Evolutionary conservation across 2,329 filamentous ascomycete species (phyloP), one percentile per base, ranked within the genome.

Genomic region (Aschersonia sp.): DNA sequence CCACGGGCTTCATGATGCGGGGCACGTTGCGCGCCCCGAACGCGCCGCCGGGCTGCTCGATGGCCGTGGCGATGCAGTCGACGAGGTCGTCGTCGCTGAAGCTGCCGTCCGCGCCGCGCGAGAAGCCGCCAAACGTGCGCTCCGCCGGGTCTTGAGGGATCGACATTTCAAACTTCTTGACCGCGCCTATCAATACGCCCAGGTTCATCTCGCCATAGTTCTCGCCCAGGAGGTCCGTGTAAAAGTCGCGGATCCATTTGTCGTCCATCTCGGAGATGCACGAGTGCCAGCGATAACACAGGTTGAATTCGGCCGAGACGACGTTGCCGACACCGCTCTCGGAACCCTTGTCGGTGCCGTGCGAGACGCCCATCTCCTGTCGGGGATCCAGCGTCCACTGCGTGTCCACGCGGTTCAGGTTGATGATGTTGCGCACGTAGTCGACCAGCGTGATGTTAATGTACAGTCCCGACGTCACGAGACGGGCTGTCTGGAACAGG

Each of bases 201-300:
- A 81, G 64, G 9, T 70, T 69, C 44, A 89, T 66, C 7, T 76
- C 64, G 42, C 71, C 58, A 49, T 80, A 79, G 45, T 74, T 73
- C 53, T 64, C 59, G 0, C 64, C 64, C 0, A 87, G 79, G 1
- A 86, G 62, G 42, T 76, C 65, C 1, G 67, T 62, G 58, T 85
- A 87, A 51, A 85, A 73, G 10, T 81, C 70, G 55, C 87, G 74
- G 29, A 87, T 83, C 86, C 87, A 94, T 54, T 80, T 72, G 58
- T 92, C 87, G 56, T 94, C 87, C 52, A 77, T 79, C 43, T 60
- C 58, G 29, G 62, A 78, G 55, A 92, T 85, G 55, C 83, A 81
- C 4, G 85, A 87, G 67, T 94, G 87, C 86, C 87, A 94, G 53
- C 87, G 75, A 62, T 94, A 94, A 54, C 85, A 83, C 8, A 94